phyloP scores from a whole-genome alignment of 148 eudicot species.

The Amaranthus cruentus region DNA sequence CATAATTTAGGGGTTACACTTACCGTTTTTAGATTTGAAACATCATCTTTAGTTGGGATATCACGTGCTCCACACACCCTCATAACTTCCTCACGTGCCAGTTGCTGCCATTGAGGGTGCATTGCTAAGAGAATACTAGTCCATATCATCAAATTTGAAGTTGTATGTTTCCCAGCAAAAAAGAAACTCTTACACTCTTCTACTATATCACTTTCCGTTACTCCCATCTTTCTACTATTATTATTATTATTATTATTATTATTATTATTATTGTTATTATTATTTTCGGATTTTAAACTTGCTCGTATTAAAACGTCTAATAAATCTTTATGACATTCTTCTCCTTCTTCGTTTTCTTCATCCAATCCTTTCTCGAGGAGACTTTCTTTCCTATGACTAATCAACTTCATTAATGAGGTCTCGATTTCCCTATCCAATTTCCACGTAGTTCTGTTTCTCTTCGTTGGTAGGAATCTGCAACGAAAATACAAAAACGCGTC shows the following conservation, averaged over 20 bases:
- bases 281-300: constrained; percentile 13
- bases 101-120: constrained; percentile 71
- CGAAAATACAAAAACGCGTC: constrained; percentile 5
- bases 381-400: constrained; percentile 31
- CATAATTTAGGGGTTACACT: background rate
- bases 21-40: constrained; percentile 57
- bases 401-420: constrained; percentile 33
- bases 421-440: constrained; percentile 42
- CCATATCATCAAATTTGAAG: constrained; percentile 54
- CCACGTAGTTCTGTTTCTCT: constrained; percentile 54
- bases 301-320: constrained; percentile 41
- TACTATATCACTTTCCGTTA: constrained; percentile 42
- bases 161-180: constrained; percentile 66
- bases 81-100: constrained; percentile 69
- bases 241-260: background rate
- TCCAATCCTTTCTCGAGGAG: background rate
- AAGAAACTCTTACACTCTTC: constrained; percentile 67
- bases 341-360: background rate
- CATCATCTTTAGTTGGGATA: constrained; percentile 47
- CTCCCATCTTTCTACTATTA: background rate
- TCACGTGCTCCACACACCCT: constrained; percentile 53
- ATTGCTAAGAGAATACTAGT: constrained; percentile 54
- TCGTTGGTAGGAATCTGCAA: constrained; percentile 50
- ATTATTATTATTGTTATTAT: background rate
- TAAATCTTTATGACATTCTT: constrained; percentile 35